A percentile compares a stretch with the other conserved stretches of the same genome.
Evolutionary conservation across 1,139 yeast genomes (phyloP).

Genomic region (Hansenula anomala): DNA sequence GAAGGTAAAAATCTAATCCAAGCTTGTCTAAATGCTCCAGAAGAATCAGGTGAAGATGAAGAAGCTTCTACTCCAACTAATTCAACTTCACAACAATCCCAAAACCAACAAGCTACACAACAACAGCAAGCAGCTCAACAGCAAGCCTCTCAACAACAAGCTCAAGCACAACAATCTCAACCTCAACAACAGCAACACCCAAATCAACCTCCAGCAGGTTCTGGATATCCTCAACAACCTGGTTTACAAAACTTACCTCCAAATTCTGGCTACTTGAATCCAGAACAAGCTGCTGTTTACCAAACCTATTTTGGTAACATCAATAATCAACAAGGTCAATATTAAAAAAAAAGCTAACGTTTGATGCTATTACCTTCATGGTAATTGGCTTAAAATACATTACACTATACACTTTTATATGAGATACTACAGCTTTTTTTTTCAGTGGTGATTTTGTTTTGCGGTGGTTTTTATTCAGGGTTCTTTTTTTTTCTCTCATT

Average conservation of each 20-base stretch:
- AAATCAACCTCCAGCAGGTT: conserved; percentile 14
- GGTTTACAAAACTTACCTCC: conserved; percentile 32
- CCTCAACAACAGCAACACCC: conserved; percentile 9
- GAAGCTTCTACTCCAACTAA: conserved; percentile 24
- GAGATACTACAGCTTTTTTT: too few relatives aligned
- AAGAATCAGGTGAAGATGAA: conserved; percentile 64
- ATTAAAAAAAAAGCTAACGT: conserved; percentile 3
- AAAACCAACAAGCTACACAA: conserved; percentile 19
- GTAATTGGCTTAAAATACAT: background rate
- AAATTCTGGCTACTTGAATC: conserved; percentile 45
- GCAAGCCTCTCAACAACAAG: conserved; percentile 10
- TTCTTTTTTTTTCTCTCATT: too few relatives aligned
- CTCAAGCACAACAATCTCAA: conserved; percentile 23
- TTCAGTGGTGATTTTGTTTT: background rate
- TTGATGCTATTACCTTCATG: too few relatives aligned
- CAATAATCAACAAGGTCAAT: conserved; percentile 42
- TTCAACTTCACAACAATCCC: conserved; percentile 16
- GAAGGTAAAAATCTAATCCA: conserved; percentile 97
- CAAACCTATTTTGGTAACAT: conserved; percentile 58
- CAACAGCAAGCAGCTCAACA: conserved; percentile 30
- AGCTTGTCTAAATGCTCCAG: conserved; percentile 95
- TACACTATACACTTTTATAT: too few relatives aligned
- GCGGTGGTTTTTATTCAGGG: too few relatives aligned
- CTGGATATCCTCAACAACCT: conserved; percentile 23
- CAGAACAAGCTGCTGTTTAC: conserved; percentile 49